phyloP scores from a whole-genome alignment of 2,329 filamentous ascomycete genomes.

The Pestalotiopsis sp. region DNA sequence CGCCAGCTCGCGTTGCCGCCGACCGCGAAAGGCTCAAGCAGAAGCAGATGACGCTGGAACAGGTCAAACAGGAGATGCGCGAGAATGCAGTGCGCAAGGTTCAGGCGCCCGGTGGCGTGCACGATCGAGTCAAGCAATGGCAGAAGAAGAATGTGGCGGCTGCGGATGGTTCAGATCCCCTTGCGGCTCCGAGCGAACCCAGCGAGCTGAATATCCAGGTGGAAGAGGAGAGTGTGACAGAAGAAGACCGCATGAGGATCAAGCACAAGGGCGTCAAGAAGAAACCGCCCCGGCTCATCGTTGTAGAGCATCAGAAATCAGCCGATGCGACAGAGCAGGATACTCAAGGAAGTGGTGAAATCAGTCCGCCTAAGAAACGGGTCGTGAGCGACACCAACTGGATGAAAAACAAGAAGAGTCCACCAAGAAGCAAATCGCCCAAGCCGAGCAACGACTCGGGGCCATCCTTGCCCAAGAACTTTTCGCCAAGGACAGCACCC shows the following conservation, averaged over 20 bases:
- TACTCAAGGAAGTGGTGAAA: conserved; percentile 40
- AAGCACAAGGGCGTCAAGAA: conserved; percentile 52
- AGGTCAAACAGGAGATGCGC: conserved; percentile 62
- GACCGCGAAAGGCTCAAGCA: conserved; percentile 41
- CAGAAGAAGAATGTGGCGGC: conserved; percentile 76
- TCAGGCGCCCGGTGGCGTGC: conserved; percentile 68
- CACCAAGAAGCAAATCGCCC: conserved; percentile 44
- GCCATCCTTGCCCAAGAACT: conserved; percentile 59
- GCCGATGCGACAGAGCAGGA: conserved; percentile 32
- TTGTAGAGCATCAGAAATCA: conserved; percentile 29
- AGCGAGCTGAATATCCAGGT: conserved; percentile 63
- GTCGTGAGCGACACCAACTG: conserved; percentile 94
- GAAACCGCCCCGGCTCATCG: conserved; percentile 33
- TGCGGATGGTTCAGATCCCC: conserved; percentile 53
- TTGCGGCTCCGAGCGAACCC: conserved; percentile 58
- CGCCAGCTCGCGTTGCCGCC: conserved; percentile 57
- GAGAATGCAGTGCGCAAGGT: conserved; percentile 60
- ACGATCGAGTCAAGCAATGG: conserved; percentile 82
- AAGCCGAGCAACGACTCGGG: conserved; percentile 36
- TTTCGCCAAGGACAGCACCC: conserved; percentile 52
- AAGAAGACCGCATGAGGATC: conserved; percentile 62
- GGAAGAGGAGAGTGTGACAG: conserved; percentile 63
- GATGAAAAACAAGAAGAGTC: conserved; percentile 62
- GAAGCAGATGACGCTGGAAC: conserved; percentile 61
- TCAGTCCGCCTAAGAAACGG: conserved; percentile 79